Base-by-base conservation (phyloP, 1,139 yeast species). In the Yamadazyma conglobata region DNA sequence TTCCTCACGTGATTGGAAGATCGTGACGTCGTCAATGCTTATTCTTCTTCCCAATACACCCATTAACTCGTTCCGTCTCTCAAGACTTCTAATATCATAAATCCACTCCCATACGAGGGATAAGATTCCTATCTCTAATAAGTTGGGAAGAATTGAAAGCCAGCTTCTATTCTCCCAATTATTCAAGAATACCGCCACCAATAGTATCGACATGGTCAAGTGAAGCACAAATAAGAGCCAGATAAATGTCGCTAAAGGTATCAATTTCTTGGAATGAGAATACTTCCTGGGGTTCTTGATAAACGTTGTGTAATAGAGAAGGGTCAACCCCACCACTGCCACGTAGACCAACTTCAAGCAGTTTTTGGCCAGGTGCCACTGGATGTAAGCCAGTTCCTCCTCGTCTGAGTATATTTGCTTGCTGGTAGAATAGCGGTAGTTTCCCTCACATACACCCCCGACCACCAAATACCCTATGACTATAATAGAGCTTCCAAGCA, bases 31-130 rank as follows among this genome's bases (percentile, higher is more conserved):
- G 27, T 63, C 70, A 12, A 55, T 38, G 36, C 67, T 60, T 25
- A 68, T 59, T 34, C 69, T 47, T 46, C 78, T 58, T 3, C 79
- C 79, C 26, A 73, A 50, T 10, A 73, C 68, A 1, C 73, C 73
- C 49, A 58, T 58, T 27, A 69, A 51, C 37, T 73, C 78, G 22
- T 52, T 48, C 21, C 62, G 48, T 37, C 62, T 57, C 37, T 71
- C 76, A 27, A 71, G 45, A 14, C 60, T 50, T 33, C 63, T 50
- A 15, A 71, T 69, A 31, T 65, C 63, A 39, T 54, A 63, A 6
- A 70, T 45, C 79, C 78, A 73, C 48, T 73, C 78, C 78, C 78
- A 73, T 1, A 68, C 51, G 1, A 62, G 55, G 3, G 73, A 60
- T 10, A 69, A 48, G 9, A 66, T 40, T 17, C 64, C 58, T 15